Conservation (phyloP, 345 rosid species). For the Nasturtium officinale region DNA sequence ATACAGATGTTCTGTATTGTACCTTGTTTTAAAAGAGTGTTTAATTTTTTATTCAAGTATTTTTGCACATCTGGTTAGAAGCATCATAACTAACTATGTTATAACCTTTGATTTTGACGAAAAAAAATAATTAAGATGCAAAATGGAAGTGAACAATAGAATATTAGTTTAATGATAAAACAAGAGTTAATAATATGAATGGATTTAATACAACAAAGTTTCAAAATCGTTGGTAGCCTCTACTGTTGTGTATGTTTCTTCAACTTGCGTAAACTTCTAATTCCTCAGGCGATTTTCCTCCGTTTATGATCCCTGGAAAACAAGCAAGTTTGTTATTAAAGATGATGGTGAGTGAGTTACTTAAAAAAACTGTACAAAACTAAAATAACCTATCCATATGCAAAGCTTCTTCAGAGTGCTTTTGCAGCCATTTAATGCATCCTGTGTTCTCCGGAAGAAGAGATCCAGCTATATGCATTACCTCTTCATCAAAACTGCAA, state of each 20-base stretch:
- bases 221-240: constrained; percentile 21
- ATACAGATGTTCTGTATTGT: constrained; percentile 14
- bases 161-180: neutral
- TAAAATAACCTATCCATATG: constrained; percentile 47
- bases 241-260: constrained; percentile 16
- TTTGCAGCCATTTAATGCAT: constrained; percentile 63
- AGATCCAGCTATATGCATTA: constrained; percentile 71
- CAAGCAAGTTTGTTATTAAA: neutral
- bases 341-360: constrained; percentile 5
- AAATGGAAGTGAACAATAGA: neutral
- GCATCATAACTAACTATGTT: too few species aligned
- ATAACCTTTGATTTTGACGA: neutral
- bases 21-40: constrained; percentile 10
- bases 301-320: constrained; percentile 45
- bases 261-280: neutral
- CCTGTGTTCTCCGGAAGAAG: constrained; percentile 60
- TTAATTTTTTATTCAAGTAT: neutral
- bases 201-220: constrained; percentile 1
- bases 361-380: neutral
- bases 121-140: neutral
- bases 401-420: constrained; percentile 41
- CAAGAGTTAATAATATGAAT: neutral
- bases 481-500: constrained; percentile 79
- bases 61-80: neutral
- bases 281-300: constrained; percentile 43